Evolutionary conservation across 495 filamentous ascomycete species (phyloP).

Genomic region (Collariella sp.): DNA sequence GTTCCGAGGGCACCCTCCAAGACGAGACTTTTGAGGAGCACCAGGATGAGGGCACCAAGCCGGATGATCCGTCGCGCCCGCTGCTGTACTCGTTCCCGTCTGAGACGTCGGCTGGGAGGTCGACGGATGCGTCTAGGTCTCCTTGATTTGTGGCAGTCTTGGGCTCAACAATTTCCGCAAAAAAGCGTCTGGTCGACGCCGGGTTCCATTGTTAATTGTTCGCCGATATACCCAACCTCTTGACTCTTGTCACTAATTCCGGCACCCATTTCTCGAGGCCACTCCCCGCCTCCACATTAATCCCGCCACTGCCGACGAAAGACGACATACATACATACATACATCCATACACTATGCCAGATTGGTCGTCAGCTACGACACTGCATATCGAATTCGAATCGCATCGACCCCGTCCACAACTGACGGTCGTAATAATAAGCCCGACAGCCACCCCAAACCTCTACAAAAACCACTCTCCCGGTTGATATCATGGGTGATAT

Average conservation of each 20-base stretch:
- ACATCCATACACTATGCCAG: too few relatives aligned
- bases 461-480: too few relatives aligned
- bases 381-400: too few relatives aligned
- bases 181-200: too few relatives aligned
- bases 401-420: too few relatives aligned
- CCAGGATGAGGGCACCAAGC: not conserved
- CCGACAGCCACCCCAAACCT: too few relatives aligned
- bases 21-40: conserved; percentile 15
- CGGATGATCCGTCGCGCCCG: conserved; percentile 1
- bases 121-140: conserved; percentile 6
- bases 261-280: conserved; percentile 1
- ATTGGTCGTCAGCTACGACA: too few relatives aligned
- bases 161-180: too few relatives aligned
- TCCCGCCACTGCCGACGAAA: not conserved
- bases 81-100: conserved; percentile 12
- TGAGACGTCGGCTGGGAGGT: conserved; percentile 6
- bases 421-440: too few relatives aligned
- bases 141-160: too few relatives aligned
- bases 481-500: too few relatives aligned
- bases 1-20: conserved; percentile 24
- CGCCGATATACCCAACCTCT: not conserved
- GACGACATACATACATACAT: too few relatives aligned
- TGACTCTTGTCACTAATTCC: conserved; percentile 1
- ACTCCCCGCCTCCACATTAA: conserved; percentile 3
- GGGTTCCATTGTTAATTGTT: not conserved